phyloP scores from a whole-genome alignment of 768 basidiomycete species.

The Austroboletus eburneus region DNA sequence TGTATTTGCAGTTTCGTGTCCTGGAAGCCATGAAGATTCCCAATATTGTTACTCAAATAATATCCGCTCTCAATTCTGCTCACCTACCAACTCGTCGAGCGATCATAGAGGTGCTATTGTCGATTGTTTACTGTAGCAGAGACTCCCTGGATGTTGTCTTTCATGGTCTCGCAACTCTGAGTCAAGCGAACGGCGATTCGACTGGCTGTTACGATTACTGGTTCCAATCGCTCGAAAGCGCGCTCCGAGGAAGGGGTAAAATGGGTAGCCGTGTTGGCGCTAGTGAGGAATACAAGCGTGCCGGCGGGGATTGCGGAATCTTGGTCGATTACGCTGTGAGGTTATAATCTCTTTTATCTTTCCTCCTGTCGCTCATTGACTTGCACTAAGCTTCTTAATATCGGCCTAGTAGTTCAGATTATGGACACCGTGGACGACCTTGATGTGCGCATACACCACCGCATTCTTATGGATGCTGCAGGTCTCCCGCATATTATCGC shows the following conservation, averaged over 20 bases:
- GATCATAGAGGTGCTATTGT: constrained; percentile 75
- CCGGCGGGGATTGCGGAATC: constrained; percentile 59
- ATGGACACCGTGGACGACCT: constrained; percentile 67
- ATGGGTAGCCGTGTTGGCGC: constrained; percentile 97
- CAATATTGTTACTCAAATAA: constrained; percentile 72
- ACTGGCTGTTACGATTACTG: constrained; percentile 76
- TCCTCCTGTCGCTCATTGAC: constrained; percentile 10
- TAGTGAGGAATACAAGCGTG: constrained; percentile 80
- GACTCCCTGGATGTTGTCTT: constrained; percentile 65
- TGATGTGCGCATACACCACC: constrained; percentile 81
- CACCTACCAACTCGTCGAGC: constrained; percentile 74
- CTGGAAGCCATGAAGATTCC: constrained; percentile 71
- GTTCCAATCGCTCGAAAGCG: constrained; percentile 78
- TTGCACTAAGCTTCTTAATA: constrained; percentile 41
- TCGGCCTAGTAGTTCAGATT: constrained; percentile 69
- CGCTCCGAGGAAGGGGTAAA: constrained; percentile 79
- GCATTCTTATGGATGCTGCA: constrained; percentile 84
- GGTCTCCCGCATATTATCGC: constrained; percentile 72
- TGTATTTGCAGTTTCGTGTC: constrained; percentile 50
- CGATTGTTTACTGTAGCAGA: constrained; percentile 63
- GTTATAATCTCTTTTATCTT: constrained; percentile 9
- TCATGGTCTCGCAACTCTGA: constrained; percentile 69
- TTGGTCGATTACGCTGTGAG: constrained; percentile 86
- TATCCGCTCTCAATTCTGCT: constrained; percentile 78
- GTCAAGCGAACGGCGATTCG: constrained; percentile 54